Base-by-base conservation (phyloP, 106 monocot species). In the Dactylorhiza incarnata region DNA sequence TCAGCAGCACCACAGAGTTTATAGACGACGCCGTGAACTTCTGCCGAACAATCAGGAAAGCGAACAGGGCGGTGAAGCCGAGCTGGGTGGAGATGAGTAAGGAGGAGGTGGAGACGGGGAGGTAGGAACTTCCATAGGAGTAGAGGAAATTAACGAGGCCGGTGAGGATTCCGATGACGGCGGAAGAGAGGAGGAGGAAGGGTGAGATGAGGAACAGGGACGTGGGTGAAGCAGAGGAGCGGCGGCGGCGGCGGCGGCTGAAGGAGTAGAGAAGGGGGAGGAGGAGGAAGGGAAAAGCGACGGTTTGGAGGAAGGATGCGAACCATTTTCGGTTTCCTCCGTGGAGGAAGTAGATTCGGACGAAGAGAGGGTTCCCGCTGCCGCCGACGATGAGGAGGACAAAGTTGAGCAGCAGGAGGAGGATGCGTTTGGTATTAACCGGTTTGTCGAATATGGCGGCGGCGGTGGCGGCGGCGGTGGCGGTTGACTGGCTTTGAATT, bases 291-390 rank as follows among this genome's bases (percentile, higher is more conserved):
- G 77, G 81, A 52, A 68, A 81, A 26, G 44, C 81, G 68, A 22
- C 63, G 48, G 68, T 54, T 29, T 81, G 63, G 23, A 76, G 29
- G 12, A 75, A 20, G 69, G 51, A 45, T 5, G 75, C 4, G 37
- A 81, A 49, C 81, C 81, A 81, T 15, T 44, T 37, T 13, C 75
- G 22, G 22, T 24, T n/a, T 20, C 81, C 81, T 65, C 78, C 74
- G 53, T 68, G 73, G 17, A 67, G 14, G 74, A 74, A 78, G 73
- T 83, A 83, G 82, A 74, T 6, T 9, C 77, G 78, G 15, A 68
- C 17, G 45, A 78, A 9, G 45, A 83, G 22, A 2, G 82, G 73
- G 25, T 45, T 54, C 52, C 67, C 73, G 48, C 14, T 50, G 73
- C 17, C 25, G 16, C 80, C 80, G 45, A 75, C 2, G 74, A 72